Evolutionary conservation across 495 filamentous ascomycete species (phyloP).

Genomic region (Penicillium silybi): DNA sequence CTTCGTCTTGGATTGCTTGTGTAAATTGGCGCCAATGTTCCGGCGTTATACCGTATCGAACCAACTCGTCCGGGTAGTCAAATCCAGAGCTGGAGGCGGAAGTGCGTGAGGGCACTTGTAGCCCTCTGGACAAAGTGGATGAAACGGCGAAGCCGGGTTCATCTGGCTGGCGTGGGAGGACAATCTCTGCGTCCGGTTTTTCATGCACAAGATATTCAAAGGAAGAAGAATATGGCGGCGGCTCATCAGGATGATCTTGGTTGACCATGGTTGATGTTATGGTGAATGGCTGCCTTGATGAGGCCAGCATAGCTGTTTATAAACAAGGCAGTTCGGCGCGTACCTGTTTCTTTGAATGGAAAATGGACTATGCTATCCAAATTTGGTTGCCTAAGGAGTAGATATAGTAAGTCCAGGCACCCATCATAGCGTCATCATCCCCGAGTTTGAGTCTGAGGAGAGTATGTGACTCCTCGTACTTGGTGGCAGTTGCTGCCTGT

Average conservation of each 20-base stretch:
- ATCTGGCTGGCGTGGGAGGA: conserved; percentile 7
- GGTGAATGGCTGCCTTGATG: conserved; percentile 1
- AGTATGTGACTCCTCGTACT: not conserved
- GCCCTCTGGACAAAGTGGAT: conserved; percentile 22
- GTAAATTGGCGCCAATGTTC: conserved; percentile 33
- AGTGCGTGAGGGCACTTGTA: conserved; percentile 33
- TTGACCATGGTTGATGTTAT: conserved; percentile 2
- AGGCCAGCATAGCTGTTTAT: not conserved
- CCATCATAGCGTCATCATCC: not conserved
- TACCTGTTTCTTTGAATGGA: not conserved
- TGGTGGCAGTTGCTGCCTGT: conserved; percentile 15
- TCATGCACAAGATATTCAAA: conserved; percentile 1
- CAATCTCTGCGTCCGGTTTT: not conserved
- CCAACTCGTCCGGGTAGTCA: conserved; percentile 27
- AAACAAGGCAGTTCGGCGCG: not conserved
- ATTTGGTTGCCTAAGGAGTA: not conserved
- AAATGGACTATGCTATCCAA: not conserved
- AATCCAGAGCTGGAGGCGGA: conserved; percentile 30
- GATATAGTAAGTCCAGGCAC: not conserved
- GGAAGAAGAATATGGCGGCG: conserved; percentile 10
- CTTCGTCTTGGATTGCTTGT: conserved; percentile 23
- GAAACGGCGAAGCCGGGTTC: conserved; percentile 20
- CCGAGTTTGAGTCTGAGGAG: too few relatives aligned
- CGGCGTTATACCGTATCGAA: conserved; percentile 14
- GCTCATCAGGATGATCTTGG: not conserved